phyloP scores from a whole-genome alignment of 345 rosid genomes.

The Gossypium turneri region DNA sequence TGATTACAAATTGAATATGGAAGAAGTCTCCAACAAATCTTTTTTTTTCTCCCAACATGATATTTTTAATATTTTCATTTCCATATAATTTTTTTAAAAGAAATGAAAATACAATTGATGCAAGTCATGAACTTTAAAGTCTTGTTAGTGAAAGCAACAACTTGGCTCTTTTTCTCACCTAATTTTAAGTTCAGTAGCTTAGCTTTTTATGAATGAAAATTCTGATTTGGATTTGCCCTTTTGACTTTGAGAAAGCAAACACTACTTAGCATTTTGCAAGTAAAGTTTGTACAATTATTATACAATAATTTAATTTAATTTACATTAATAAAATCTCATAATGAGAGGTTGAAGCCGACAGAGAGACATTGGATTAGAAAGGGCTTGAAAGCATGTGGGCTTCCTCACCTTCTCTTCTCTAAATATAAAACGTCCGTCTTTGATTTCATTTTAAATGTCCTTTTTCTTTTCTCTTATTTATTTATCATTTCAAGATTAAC shows the following conservation, averaged over 20 bases:
- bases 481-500: conserved; percentile 21
- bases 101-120: not conserved
- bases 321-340: not conserved
- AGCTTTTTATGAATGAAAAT: not conserved
- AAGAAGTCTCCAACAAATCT: no score
- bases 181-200: not conserved
- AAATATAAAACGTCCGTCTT: conserved; percentile 1
- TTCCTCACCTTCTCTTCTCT: conserved; percentile 25
- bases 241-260: not conserved
- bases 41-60: no score
- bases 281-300: not conserved
- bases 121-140: not conserved
- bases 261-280: not conserved
- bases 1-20: no score
- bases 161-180: not conserved
- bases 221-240: conserved; percentile 7
- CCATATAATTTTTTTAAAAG: not conserved
- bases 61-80: not conserved
- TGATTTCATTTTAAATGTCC: conserved; percentile 11
- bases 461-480: not conserved
- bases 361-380: conserved; percentile 48
- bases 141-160: conserved; percentile 14
- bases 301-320: not conserved
- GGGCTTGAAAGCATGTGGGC: conserved; percentile 49
- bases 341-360: conserved; percentile 34